Percentiles rank a stretch among this genome's conserved stretches.
Conservation (phyloP, 192 early-diverging fungal genomes). For the Dissophora globulifera region DNA sequence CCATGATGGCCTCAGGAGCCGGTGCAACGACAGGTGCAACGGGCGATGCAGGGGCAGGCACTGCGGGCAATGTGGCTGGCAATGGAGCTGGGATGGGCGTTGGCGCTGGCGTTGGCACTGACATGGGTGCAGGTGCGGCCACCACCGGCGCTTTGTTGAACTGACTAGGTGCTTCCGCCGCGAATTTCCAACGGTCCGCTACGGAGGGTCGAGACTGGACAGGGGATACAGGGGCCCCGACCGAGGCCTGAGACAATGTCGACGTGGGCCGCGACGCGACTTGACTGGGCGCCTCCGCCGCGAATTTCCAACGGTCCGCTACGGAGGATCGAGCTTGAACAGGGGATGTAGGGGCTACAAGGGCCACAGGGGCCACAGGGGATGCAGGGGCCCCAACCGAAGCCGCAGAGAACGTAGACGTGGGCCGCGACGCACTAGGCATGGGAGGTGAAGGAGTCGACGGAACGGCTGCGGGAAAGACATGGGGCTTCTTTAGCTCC, state of each 20-base stretch:
- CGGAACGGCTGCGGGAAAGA: background rate
- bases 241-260: conserved; percentile 8
- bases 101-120: background rate
- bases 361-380: conserved; percentile 10
- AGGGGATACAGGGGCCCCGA: conserved; percentile 14
- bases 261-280: conserved; percentile 47
- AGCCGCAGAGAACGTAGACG: conserved; percentile 22
- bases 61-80: too few species aligned
- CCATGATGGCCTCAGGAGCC: background rate
- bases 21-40: background rate
- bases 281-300: too few species aligned
- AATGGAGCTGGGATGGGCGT: background rate
- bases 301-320: background rate
- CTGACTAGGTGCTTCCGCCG: too few species aligned
- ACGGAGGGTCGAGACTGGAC: conserved; percentile 10
- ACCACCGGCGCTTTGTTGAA: too few species aligned
- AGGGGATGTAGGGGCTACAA: conserved; percentile 15
- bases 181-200: background rate
- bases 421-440: conserved; percentile 37
- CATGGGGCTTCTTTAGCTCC: conserved; percentile 5
- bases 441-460: conserved; percentile 21
- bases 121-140: background rate
- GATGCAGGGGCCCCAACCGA: conserved; percentile 11
- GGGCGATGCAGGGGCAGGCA: background rate
- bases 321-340: conserved; percentile 10